A percentile compares a stretch with the other conserved stretches of the same genome.
phyloP scores from a whole-genome alignment of 73 alveolate genomes.

The Stentor roeselii region DNA sequence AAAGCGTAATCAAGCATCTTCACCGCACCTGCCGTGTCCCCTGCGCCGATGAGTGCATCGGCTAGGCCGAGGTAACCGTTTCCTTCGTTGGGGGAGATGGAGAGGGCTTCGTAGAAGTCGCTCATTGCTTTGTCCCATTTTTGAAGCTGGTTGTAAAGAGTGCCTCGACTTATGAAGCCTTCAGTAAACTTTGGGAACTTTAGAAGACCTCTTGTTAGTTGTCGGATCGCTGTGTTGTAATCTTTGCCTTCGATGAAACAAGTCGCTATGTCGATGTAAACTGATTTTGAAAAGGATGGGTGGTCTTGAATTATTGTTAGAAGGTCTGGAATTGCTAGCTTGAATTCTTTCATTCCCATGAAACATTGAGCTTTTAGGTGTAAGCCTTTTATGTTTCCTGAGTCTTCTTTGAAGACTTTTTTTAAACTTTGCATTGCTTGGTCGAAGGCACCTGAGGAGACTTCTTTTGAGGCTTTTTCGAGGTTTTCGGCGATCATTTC shows the following conservation, averaged over 20 bases:
- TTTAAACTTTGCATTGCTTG: no score
- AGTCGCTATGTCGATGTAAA: conserved; percentile 37
- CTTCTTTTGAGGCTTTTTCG: no score
- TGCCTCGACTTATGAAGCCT: conserved; percentile 53
- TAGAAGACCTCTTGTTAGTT: conserved; percentile 44
- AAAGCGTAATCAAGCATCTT: conserved; percentile 38
- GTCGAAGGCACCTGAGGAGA: no score
- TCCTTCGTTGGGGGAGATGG: conserved; percentile 42
- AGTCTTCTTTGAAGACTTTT: no score
- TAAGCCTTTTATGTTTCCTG: no score
- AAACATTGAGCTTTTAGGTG: conserved; percentile 40
- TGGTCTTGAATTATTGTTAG: conserved; percentile 30
- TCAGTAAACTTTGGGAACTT: conserved; percentile 50
- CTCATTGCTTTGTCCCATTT: conserved; percentile 47
- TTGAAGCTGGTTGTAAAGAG: conserved; percentile 33
- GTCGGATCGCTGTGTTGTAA: conserved; percentile 4
- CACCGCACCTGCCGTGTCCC: conserved; percentile 41
- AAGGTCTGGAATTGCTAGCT: conserved; percentile 40
- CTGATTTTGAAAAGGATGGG: conserved; percentile 35
- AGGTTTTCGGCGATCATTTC: no score
- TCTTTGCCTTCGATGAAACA: conserved; percentile 37
- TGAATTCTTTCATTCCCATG: conserved; percentile 25
- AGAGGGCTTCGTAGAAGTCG: conserved; percentile 44
- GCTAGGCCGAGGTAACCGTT: conserved; percentile 52
- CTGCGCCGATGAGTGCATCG: conserved; percentile 39